phyloP scores from a whole-genome alignment of 371 early-diverging fungal genomes.

The Choanephora cucurbitarum region DNA sequence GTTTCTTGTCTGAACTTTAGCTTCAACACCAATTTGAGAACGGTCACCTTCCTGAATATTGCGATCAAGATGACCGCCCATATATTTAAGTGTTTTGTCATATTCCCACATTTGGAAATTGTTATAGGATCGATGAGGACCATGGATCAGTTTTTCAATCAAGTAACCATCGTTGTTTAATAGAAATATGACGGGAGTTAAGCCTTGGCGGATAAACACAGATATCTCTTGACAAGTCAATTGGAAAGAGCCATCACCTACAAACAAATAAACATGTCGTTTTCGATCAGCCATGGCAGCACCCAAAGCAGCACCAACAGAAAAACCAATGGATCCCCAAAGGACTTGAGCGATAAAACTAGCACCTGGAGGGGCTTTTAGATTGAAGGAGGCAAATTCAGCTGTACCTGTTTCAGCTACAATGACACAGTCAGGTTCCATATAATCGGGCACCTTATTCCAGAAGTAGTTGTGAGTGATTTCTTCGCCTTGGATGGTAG shows the following conservation, averaged over 20 bases:
- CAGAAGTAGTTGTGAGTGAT: constrained; percentile 48
- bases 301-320: constrained; percentile 37
- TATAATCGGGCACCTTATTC: constrained; percentile 34
- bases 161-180: constrained; percentile 58
- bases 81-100: constrained; percentile 41
- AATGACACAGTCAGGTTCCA: constrained; percentile 36
- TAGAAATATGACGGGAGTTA: constrained; percentile 46
- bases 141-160: constrained; percentile 55
- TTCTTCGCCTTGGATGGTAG: constrained; percentile 18
- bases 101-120: constrained; percentile 54
- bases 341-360: constrained; percentile 39
- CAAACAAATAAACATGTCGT: constrained; percentile 42
- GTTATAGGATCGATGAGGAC: constrained; percentile 47
- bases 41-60: constrained; percentile 17
- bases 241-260: constrained; percentile 60
- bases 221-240: constrained; percentile 50
- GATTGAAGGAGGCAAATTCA: constrained; percentile 42
- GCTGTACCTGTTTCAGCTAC: constrained; percentile 56
- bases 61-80: constrained; percentile 31
- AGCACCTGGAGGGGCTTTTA: constrained; percentile 32
- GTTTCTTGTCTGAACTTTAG: constrained; percentile 25
- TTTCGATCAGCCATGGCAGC: constrained; percentile 33
- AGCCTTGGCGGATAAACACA: constrained; percentile 48
- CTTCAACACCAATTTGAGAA: constrained; percentile 27
- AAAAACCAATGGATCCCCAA: constrained; percentile 50